Evolutionary conservation across 768 basidiomycete genomes (phyloP), one percentile per base, ranked within the genome.

Genomic region (Hericium erinaceus): DNA sequence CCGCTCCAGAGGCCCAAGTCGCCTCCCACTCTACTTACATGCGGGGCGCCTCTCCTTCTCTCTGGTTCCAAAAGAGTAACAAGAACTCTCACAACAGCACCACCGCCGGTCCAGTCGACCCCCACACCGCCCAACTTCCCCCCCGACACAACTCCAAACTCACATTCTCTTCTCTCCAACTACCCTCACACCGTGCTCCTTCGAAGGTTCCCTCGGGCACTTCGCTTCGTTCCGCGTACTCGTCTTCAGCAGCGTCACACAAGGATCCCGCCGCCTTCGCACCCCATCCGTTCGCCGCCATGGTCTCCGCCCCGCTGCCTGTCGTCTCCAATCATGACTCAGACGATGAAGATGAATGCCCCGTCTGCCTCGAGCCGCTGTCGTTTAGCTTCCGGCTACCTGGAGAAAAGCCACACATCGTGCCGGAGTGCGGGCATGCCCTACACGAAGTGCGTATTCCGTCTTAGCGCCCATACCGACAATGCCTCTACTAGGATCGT

Each of bases 401-500:
- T 0, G 97, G 97, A 9, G 97, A 99, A 76, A 98, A 95, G 68
- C 92, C 95, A 8, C 95, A 98, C 68, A 88, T 99, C 61, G 89
- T 97, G 49, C 95, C 97, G 33, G 92, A 95, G 68, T 99, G 97
- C 64, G 95, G 97, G 39, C 97, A 99, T 74, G 88, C 92, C 39
- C 82, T 99, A n/a, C 97, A 98, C 73, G 87, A 94, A 77, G 92
- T 87, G 57, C 62, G 75, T 68, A 20, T 56, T 33, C 9, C 33
- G 9, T 33, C 33, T 10, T 33, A 33, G 33, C 33, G 33, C 33
- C 33, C 33, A 33, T 33, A 6, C 33, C 33, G 33, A 33, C 33
- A 33, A 33, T 33, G 33, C 1, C 33, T 33, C 7, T 33, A 33
- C 33, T 33, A 33, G 33, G 33, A 33, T 33, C 33, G 4, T 40